Evolutionary conservation across 768 basidiomycete species (phyloP), one percentile per base, ranked within the genome.

Genomic region (Termitomyces sp.): DNA sequence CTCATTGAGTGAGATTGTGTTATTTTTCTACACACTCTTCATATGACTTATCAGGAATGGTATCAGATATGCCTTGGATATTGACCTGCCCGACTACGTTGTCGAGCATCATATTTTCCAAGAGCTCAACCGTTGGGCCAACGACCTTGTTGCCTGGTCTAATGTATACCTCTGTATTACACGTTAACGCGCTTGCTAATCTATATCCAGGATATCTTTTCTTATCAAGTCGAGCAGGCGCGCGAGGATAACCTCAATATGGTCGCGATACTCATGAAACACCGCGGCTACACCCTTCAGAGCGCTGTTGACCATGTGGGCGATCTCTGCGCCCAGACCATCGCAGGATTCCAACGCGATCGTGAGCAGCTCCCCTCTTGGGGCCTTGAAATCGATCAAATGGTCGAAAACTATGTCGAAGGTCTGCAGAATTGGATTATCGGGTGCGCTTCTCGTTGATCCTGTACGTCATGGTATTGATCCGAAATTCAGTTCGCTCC

Each of bases 91-190:
- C 1, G 85, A 88, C 61, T 79, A 73, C 57, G 86, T 90, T 34
- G 81, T 82, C 66, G 79, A 85, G 14, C 79, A 90, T 65, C 85
- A 85, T 3, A 64, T 81, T 52, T 78, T 91, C 23, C 70, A 68
- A 54, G 77, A 78, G 52, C 76, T 91, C 53, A 83, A 82, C 49
- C 81, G 89, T 64, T 78, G 81, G 19, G 77, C 89, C 19, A 91
- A 91, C 57, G 89, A 91, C 61, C 75, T 91, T 53, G 86, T 91
- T 53, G 83, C 87, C n/a, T 89, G 87, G 88, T 88, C 88, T 19
- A 91, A 91, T 65, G 89, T 89, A 68, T 64, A 82, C 64, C 49
- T 40, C 28, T 3, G 12, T 17, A 2, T 9, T 21, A 10, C 30
- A 25, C 57, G 37, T 37, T 21, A 32, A 57, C 42, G 35, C 35